phyloP scores from a whole-genome alignment of 2,329 filamentous ascomycete species.

The Amauroascus niger region DNA sequence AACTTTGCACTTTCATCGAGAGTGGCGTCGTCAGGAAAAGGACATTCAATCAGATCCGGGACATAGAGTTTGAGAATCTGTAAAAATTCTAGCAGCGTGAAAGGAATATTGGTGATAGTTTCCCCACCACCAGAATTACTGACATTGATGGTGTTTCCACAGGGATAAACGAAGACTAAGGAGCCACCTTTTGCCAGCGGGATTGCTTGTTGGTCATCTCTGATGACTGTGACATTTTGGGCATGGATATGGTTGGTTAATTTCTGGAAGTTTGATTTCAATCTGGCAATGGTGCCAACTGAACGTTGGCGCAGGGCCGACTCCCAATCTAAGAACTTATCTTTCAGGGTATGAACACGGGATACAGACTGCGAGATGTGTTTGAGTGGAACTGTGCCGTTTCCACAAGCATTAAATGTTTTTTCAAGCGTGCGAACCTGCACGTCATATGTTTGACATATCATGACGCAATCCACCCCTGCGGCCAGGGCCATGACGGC shows the following conservation, averaged over 20 bases:
- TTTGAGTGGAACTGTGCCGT: conserved; percentile 26
- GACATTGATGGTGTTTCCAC: conserved; percentile 26
- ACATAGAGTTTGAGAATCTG: conserved; percentile 26
- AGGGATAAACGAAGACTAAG: conserved; percentile 33
- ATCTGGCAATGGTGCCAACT: conserved; percentile 16
- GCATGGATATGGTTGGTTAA: conserved; percentile 31
- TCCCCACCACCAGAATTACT: conserved; percentile 35
- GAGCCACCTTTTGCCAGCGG: conserved; percentile 26
- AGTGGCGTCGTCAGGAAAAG: conserved; percentile 24
- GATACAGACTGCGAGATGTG: conserved; percentile 29
- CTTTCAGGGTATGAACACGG: conserved; percentile 31
- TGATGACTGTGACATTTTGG: conserved; percentile 35
- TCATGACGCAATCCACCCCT: conserved; percentile 39
- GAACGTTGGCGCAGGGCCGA: conserved; percentile 19
- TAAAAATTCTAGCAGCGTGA: conserved; percentile 27
- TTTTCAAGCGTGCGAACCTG: conserved; percentile 35
- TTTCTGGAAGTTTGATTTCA: conserved; percentile 23
- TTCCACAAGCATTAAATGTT: conserved; percentile 31
- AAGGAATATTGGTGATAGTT: conserved; percentile 25
- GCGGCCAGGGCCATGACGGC: conserved; percentile 36
- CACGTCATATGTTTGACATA: conserved; percentile 37
- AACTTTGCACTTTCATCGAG: conserved; percentile 28
- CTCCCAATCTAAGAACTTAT: conserved; percentile 29
- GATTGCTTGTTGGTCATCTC: conserved; percentile 24
- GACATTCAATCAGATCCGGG: conserved; percentile 25